A percentile compares a stretch with the other conserved stretches of the same genome.
These are phyloP conservation scores for Areca catechu DNA, from an alignment of 176 grass and related monocot species.

Conservation along the genomic window DNA sequence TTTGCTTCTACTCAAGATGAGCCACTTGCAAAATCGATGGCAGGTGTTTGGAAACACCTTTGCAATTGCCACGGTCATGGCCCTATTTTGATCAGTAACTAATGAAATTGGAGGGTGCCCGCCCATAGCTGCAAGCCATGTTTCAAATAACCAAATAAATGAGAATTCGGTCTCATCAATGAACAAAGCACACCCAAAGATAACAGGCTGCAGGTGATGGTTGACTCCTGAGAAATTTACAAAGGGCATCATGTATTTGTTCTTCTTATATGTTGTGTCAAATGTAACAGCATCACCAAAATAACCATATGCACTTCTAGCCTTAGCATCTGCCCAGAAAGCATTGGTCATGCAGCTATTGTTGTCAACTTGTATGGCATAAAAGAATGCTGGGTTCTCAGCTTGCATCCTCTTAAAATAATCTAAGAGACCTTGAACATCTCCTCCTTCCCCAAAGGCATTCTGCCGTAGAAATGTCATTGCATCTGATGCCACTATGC, in stretches of 20 bases:
- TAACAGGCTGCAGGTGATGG: slow-evolving; percentile 76
- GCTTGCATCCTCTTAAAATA: slow-evolving; percentile 66
- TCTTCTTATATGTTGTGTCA: slow-evolving; percentile 85
- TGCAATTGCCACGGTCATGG: slow-evolving; percentile 55
- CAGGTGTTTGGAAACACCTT: slow-evolving; percentile 60
- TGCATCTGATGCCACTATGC: slow-evolving; percentile 32
- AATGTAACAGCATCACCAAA: slow-evolving; percentile 81
- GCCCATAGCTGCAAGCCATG: slow-evolving; percentile 77
- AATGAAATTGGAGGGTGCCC: slow-evolving; percentile 45
- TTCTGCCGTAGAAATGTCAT: slow-evolving; percentile 48
- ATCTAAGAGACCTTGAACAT: slow-evolving; percentile 57
- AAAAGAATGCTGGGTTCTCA: slow-evolving; percentile 56
- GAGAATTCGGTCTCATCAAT: slow-evolving; percentile 75
- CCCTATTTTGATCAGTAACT: slow-evolving; percentile 74
- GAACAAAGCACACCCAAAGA: slow-evolving; percentile 79
- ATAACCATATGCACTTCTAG: slow-evolving; percentile 45
- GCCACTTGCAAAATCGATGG: slow-evolving; percentile 88
- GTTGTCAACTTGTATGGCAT: slow-evolving; percentile 79
- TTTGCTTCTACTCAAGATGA: slow-evolving; percentile 68
- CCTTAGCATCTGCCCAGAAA: slow-evolving; percentile 77
- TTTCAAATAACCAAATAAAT: slow-evolving; percentile 81
- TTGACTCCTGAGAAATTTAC: slow-evolving; percentile 78
- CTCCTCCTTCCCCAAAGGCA: slow-evolving; percentile 53
- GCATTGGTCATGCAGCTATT: slow-evolving; percentile 67
- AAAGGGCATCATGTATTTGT: slow-evolving; percentile 84